Conservation (phyloP, 768 basidiomycete species). For the Mycena maculata region DNA sequence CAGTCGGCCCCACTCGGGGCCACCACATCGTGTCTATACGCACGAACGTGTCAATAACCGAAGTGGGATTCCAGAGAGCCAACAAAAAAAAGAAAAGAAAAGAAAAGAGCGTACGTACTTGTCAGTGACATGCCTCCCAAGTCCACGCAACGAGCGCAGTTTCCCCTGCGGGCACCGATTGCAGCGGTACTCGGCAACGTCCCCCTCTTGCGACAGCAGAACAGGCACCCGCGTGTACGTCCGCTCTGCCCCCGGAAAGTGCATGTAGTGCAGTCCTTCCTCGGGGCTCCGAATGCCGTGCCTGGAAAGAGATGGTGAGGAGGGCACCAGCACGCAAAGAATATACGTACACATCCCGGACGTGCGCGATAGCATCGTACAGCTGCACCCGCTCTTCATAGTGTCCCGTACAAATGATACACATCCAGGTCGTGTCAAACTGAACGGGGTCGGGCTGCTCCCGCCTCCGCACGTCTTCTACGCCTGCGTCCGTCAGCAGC, state of each 20-base stretch:
- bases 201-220: conserved; percentile 15
- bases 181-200: conserved; percentile 18
- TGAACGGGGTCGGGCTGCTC: conserved; percentile 27
- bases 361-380: conserved; percentile 19
- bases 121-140: conserved; percentile 22
- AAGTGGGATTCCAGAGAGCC: no score
- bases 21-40: conserved; percentile 1
- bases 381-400: conserved; percentile 27
- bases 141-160: conserved; percentile 20
- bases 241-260: conserved; percentile 21
- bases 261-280: conserved; percentile 14
- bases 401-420: conserved; percentile 33
- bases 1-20: conserved; percentile 12
- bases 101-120: conserved; percentile 24
- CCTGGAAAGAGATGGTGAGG: background rate
- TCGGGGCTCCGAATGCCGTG: conserved; percentile 12
- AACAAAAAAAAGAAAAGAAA: background rate
- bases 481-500: conserved; percentile 33
- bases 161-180: conserved; percentile 15
- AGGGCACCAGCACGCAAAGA: no score
- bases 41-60: background rate
- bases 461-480: conserved; percentile 23
- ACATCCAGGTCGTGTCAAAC: conserved; percentile 26
- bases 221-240: conserved; percentile 23
- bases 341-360: conserved; percentile 1